Conservation (phyloP, 1,139 yeast species). For the Zygosaccharomyces sapae region DNA sequence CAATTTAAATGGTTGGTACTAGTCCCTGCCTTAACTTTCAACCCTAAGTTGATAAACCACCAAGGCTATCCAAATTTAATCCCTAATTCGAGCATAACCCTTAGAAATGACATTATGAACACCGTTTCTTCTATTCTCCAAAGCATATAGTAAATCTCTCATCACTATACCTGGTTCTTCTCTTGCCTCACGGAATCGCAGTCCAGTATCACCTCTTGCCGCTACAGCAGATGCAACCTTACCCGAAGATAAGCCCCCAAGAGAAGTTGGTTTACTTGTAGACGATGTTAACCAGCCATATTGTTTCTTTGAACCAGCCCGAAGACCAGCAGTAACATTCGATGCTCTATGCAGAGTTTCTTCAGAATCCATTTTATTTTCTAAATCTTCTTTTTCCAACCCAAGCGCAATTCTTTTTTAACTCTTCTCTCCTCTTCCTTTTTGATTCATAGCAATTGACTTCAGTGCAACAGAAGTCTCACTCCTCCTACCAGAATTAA, state of each 20-base stretch:
- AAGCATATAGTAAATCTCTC: conserved; percentile 74
- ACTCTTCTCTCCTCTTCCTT: conserved; percentile 76
- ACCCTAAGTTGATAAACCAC: not conserved
- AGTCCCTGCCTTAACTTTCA: not conserved
- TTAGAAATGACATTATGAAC: conserved; percentile 73
- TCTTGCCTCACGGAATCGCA: conserved; percentile 79
- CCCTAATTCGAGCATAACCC: conserved; percentile 81
- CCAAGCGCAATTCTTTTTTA: conserved; percentile 69
- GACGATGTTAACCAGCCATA: conserved; percentile 86
- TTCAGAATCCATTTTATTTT: conserved; percentile 55
- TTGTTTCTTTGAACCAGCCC: conserved; percentile 77
- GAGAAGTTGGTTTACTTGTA: conserved; percentile 42
- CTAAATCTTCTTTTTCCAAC: conserved; percentile 51
- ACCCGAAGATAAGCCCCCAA: conserved; percentile 47
- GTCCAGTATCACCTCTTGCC: conserved; percentile 65
- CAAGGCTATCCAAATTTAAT: conserved; percentile 34
- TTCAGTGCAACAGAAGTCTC: conserved; percentile 73
- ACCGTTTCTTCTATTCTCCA: conserved; percentile 80
- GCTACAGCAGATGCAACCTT: conserved; percentile 43
- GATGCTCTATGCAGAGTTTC: conserved; percentile 89
- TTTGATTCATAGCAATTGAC: conserved; percentile 69
- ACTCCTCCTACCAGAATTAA: conserved; percentile 52
- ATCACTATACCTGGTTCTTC: conserved; percentile 83
- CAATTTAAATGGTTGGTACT: too few species aligned
- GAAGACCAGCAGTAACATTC: conserved; percentile 91